Conservation (phyloP, 805 yeast species). For the Candida boidinii region DNA sequence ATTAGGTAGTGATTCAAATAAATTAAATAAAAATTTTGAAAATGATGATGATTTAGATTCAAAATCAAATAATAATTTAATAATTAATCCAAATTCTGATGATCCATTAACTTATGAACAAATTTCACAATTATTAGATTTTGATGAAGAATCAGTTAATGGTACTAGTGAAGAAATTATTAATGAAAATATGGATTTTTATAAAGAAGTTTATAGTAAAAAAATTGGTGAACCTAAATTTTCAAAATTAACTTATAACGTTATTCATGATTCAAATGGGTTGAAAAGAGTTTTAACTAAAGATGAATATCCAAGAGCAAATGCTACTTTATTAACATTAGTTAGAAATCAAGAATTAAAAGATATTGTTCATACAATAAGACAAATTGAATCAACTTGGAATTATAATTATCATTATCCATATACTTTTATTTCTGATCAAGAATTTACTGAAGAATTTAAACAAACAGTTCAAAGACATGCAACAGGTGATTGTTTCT, state of each 20-base stretch:
- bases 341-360: slow-evolving; percentile 65
- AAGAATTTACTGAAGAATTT: slow-evolving; percentile 71
- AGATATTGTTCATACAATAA: slow-evolving; percentile 46
- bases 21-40: slow-evolving; percentile 14
- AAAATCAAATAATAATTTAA: slow-evolving; percentile 19
- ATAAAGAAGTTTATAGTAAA: slow-evolving; percentile 24
- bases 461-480: slow-evolving; percentile 40
- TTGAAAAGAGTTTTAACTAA: slow-evolving; percentile 16
- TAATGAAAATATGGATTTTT: slow-evolving; percentile 25
- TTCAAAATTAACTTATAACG: slow-evolving; percentile 23
- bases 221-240: slow-evolving; percentile 25
- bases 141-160: slow-evolving; percentile 12
- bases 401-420: slow-evolving; percentile 77
- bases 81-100: slow-evolving; percentile 15
- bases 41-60: slow-evolving; percentile 17
- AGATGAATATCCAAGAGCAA: slow-evolving; percentile 36
- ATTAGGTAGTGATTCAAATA: too few species aligned
- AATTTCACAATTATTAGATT: slow-evolving; percentile 16
- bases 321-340: slow-evolving; percentile 68
- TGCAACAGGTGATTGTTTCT: slow-evolving; percentile 35
- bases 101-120: slow-evolving; percentile 18
- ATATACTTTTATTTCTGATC: slow-evolving; percentile 90
- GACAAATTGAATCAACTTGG: slow-evolving; percentile 59
- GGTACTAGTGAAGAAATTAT: slow-evolving; percentile 21
- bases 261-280: slow-evolving; percentile 18